These are phyloP conservation scores for Pouteria glomerata DNA, from an alignment of 148 eudicot species.

Conservation along the genomic window DNA sequence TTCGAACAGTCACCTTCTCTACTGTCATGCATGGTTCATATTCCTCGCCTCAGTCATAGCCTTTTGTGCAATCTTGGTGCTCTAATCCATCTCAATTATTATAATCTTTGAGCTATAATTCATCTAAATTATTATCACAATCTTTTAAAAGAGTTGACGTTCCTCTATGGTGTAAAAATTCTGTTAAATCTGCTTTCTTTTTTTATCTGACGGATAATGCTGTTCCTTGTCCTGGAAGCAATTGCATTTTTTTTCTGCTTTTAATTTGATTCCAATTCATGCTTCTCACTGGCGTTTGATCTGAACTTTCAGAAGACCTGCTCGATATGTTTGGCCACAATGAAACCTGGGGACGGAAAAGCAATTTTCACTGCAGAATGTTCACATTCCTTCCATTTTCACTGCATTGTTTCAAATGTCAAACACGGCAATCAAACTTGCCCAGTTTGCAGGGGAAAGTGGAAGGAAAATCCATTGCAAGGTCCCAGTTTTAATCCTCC, in stretches of 20 bases:
- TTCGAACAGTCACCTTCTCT: no score
- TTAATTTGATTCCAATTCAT: not conserved
- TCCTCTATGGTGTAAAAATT: no score
- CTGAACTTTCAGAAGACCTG: slow-evolving; percentile 49
- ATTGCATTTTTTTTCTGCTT: not conserved
- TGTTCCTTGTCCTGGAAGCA: not conserved
- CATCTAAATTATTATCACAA: no score
- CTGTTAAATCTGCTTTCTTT: no score
- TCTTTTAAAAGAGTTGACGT: no score
- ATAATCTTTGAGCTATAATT: no score
- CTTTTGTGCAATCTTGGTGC: no score
- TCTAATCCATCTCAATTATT: no score
- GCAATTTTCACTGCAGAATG: no score
- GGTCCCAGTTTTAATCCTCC: slow-evolving; percentile 36
- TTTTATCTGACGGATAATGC: not conserved
- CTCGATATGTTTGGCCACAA: slow-evolving; percentile 61
- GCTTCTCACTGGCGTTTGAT: slow-evolving; percentile 1
- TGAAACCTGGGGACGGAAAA: slow-evolving; percentile 68
- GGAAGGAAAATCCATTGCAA: slow-evolving; percentile 74
- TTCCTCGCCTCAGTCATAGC: no score
- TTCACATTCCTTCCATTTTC: no score
- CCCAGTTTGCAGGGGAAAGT: slow-evolving; percentile 75
- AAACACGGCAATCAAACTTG: slow-evolving; percentile 71
- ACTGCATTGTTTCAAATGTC: slow-evolving; percentile 66
- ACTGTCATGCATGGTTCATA: no score